Evolutionary conservation across 768 basidiomycete genomes (phyloP).

Genomic region (Rhodotorula sphaerocarpa): DNA sequence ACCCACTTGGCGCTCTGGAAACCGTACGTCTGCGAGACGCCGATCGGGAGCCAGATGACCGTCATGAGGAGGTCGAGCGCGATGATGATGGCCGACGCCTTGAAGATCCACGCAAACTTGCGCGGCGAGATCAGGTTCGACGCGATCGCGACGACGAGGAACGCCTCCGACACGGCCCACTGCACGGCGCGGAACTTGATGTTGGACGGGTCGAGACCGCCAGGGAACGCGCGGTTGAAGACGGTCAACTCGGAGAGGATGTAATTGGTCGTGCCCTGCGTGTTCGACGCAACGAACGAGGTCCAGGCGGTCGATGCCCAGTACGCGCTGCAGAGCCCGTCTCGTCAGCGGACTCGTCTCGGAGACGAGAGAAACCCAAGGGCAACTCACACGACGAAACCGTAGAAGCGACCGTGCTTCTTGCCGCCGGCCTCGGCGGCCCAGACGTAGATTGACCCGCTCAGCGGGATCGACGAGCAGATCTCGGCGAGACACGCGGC

Average conservation of each 20-base stretch:
- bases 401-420: constrained; percentile 75
- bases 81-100: constrained; percentile 62
- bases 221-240: constrained; percentile 73
- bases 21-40: constrained; percentile 78
- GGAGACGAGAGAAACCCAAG: neutral
- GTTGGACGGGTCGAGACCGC: constrained; percentile 61
- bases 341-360: neutral
- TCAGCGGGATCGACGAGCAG: constrained; percentile 61
- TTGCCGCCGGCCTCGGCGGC: constrained; percentile 85
- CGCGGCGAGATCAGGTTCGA: constrained; percentile 73
- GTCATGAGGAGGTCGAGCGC: constrained; percentile 81
- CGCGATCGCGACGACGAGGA: constrained; percentile 62
- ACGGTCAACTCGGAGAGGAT: constrained; percentile 74
- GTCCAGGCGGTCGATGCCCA: constrained; percentile 95
- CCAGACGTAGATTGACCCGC: constrained; percentile 88
- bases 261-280: constrained; percentile 83
- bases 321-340: constrained; percentile 52
- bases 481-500: constrained; percentile 81
- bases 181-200: constrained; percentile 78
- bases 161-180: constrained; percentile 69
- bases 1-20: constrained; percentile 76
- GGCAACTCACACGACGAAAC: constrained; percentile 57
- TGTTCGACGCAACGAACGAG: constrained; percentile 81
- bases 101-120: constrained; percentile 66
- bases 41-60: constrained; percentile 85